Conservation (phyloP, 2,329 filamentous ascomycete species). For the Alternaria burnsii region DNA sequence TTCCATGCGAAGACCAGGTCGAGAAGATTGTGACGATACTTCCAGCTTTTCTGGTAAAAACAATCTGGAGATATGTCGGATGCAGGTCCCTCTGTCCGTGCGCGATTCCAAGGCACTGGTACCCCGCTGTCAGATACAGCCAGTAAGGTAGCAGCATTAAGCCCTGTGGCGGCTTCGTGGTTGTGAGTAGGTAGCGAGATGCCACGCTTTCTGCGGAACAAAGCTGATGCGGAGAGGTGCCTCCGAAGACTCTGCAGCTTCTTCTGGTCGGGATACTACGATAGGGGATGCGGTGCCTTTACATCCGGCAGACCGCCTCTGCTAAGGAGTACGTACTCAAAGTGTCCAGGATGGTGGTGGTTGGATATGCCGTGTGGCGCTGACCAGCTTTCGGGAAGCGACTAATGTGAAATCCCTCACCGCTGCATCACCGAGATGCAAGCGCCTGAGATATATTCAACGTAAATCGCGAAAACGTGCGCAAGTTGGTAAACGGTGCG, state of each 20-base stretch:
- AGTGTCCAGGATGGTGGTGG: constrained; percentile 20
- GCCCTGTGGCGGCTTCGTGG: constrained; percentile 28
- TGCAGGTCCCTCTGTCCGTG: constrained; percentile 31
- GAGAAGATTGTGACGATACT: neutral
- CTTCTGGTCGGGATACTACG: constrained; percentile 22
- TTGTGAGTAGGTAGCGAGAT: constrained; percentile 24
- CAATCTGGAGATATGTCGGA: constrained; percentile 16
- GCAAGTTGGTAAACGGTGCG: neutral
- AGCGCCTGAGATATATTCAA: constrained; percentile 14
- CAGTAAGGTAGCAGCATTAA: constrained; percentile 19
- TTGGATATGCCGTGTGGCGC: constrained; percentile 12
- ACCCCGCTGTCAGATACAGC: constrained; percentile 3
- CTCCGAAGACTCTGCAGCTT: constrained; percentile 34
- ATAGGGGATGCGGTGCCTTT: constrained; percentile 31
- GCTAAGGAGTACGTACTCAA: constrained; percentile 2
- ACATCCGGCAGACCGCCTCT: constrained; percentile 35
- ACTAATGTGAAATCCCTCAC: constrained; percentile 23
- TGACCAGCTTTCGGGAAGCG: constrained; percentile 7
- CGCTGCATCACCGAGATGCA: constrained; percentile 19
- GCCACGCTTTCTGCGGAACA: constrained; percentile 11
- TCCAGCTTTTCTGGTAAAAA: constrained; percentile 6
- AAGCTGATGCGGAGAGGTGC: constrained; percentile 27
- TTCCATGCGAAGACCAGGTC: constrained; percentile 9
- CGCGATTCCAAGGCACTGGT: constrained; percentile 19
- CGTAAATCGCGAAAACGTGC: constrained; percentile 6